Conservation (phyloP, 1,284 basidiomycete species). For the Moesziomyces antarcticus region DNA sequence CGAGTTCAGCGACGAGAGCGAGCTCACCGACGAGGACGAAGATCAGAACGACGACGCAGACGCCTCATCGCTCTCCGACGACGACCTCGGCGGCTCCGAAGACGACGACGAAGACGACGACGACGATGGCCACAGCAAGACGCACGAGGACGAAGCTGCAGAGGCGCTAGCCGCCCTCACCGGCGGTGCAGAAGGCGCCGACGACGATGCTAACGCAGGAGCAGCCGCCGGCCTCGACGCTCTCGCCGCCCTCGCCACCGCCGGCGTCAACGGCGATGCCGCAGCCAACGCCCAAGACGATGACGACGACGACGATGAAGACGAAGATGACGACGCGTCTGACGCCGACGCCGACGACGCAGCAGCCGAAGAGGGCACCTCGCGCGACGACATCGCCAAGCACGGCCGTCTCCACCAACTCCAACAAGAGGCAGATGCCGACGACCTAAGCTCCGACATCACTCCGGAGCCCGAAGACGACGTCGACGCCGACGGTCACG, state of each 20-base stretch:
- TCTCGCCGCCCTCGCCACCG: constrained; percentile 57
- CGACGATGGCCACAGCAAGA: constrained; percentile 25
- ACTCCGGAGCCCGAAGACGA: constrained; percentile 51
- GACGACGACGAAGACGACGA: constrained; percentile 49
- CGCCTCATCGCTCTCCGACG: constrained; percentile 39
- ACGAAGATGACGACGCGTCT: constrained; percentile 36
- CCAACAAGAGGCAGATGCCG: constrained; percentile 28
- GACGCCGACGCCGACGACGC: constrained; percentile 18
- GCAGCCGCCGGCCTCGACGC: constrained; percentile 54
- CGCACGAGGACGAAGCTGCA: constrained; percentile 56
- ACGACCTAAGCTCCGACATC: constrained; percentile 48
- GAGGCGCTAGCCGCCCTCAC: constrained; percentile 55
- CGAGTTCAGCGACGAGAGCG: constrained; percentile 60
- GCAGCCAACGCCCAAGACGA: constrained; percentile 17
- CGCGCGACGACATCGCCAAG: constrained; percentile 16
- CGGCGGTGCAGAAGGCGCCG: constrained; percentile 27
- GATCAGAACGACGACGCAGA: constrained; percentile 49
- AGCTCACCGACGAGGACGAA: constrained; percentile 54
- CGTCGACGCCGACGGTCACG: constrained; percentile 15
- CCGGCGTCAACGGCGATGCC: constrained; percentile 5
- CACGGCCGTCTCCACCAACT: constrained; percentile 30
- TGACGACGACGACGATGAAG: constrained; percentile 40
- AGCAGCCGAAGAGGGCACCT: constrained; percentile 3
- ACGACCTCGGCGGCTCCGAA: constrained; percentile 44
- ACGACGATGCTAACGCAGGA: constrained; percentile 12